Evolutionary conservation across 371 early-diverging fungal species (phyloP), one percentile per base, ranked within the genome.

Genomic region (Nematocida sp.): DNA sequence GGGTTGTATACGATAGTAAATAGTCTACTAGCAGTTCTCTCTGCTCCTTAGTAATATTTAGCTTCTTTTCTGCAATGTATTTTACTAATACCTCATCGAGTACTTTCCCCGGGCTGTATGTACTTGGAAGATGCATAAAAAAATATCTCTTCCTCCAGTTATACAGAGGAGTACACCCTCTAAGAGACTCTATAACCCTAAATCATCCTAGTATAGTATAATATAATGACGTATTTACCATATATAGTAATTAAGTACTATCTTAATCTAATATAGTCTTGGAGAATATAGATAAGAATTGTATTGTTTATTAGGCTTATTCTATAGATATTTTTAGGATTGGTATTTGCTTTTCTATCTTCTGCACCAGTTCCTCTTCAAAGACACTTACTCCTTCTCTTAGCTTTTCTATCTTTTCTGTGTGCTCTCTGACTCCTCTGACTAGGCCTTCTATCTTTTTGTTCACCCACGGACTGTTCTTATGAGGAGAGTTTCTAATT

Each of bases 1-100:
- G 65, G 34, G 43, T 53, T 13, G 54, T 65, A 55, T 65, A 65
- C 35, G 65, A 55, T 32, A 65, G 53, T 0, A 65, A 45, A 23
- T 65, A 54, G 21, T 54, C 43, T 41, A 65, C 7, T 2, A 65
- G 55, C 40, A 15, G 3, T 1, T 65, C 46, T 29, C 43, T 52
- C n/a, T 54, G 31, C 41, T 53, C 54, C 31, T 13, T n/a, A 15
- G 65, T 19, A 3, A 64, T 15, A 17, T 9, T 37, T 25, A 49
- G 3, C 3, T 21, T 35, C 23, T 34, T 29, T 15, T 64, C 53
- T 53, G 15, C 40, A 21, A 21, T 0, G 65, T 64, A 64, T 43
- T 23, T 32, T 3, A 52, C 65, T 51, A 64, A 25, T 29, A 64
- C 53, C 15, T 21, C 9, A 1, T 27, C 27, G 9, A 64, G 47